Evolutionary conservation across 305 asterid genomes (phyloP).

Genomic region (Fraxinus sp.): DNA sequence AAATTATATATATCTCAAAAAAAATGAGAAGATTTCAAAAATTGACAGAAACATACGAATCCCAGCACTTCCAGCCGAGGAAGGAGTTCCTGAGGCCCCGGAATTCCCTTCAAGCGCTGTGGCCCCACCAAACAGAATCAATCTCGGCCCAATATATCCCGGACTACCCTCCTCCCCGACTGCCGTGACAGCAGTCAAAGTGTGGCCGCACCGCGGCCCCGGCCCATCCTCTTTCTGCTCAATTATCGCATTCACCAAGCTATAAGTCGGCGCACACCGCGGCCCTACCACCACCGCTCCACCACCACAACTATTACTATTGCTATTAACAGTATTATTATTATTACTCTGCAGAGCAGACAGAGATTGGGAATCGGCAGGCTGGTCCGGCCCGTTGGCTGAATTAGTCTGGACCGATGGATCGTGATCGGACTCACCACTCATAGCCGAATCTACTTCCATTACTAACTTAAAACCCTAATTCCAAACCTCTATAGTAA

Average conservation of each 20-base stretch:
- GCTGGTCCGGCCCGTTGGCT: slow-evolving; percentile 40
- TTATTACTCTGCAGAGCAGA: slow-evolving; percentile 30
- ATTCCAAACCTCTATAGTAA: slow-evolving; percentile 35
- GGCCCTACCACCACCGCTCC: slow-evolving; percentile 67
- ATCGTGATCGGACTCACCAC: slow-evolving; percentile 75
- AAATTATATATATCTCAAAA: slow-evolving; percentile 8
- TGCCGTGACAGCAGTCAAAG: slow-evolving; percentile 90
- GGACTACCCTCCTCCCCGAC: slow-evolving; percentile 91
- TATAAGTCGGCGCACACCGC: slow-evolving; percentile 85
- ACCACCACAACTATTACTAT: slow-evolving; percentile 29
- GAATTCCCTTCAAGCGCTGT: slow-evolving; percentile 98
- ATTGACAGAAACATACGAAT: slow-evolving; percentile 60
- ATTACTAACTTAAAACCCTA: slow-evolving; percentile 58
- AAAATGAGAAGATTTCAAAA: background rate
- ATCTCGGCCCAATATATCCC: slow-evolving; percentile 81
- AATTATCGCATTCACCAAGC: slow-evolving; percentile 63
- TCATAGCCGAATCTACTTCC: slow-evolving; percentile 86
- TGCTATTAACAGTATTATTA: slow-evolving; percentile 32
- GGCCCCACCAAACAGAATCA: slow-evolving; percentile 93
- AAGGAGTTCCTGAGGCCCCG: slow-evolving; percentile 81
- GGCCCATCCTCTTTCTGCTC: slow-evolving; percentile 98
- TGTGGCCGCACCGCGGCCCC: slow-evolving; percentile 97
- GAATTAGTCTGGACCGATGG: slow-evolving; percentile 50
- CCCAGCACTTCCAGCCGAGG: slow-evolving; percentile 99
- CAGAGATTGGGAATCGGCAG: slow-evolving; percentile 43